Evolutionary conservation across 2,329 filamentous ascomycete species (phyloP).

Genomic region (Fusarium sarcochroum): DNA sequence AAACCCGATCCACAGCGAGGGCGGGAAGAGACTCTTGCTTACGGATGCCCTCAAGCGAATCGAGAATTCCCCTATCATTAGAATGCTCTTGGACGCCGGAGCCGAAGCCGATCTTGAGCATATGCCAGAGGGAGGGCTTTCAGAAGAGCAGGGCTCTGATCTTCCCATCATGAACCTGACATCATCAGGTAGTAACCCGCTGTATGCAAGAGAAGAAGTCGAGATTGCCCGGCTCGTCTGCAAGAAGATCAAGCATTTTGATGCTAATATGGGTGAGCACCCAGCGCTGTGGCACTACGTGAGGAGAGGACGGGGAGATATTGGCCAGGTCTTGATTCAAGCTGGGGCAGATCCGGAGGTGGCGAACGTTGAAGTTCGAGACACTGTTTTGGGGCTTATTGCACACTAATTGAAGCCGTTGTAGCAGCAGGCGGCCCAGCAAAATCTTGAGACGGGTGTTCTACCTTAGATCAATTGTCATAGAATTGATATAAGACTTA

Average conservation of each 20-base stretch:
- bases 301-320: slow-evolving; percentile 25
- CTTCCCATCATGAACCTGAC: slow-evolving; percentile 38
- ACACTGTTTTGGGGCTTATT: slow-evolving; percentile 15
- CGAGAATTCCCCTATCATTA: slow-evolving; percentile 16
- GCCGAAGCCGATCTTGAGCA: slow-evolving; percentile 34
- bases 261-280: slow-evolving; percentile 23
- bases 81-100: slow-evolving; percentile 23
- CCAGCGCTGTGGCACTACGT: slow-evolving; percentile 33
- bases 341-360: slow-evolving; percentile 28
- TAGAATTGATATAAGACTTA: too few relatives aligned
- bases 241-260: slow-evolving; percentile 20
- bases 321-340: slow-evolving; percentile 28
- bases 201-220: slow-evolving; percentile 21
- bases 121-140: slow-evolving; percentile 11
- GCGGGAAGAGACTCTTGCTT: slow-evolving; percentile 26
- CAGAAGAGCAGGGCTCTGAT: not conserved
- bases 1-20: slow-evolving; percentile 19
- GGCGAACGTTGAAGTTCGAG: slow-evolving; percentile 29
- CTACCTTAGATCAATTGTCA: too few relatives aligned
- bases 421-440: too few relatives aligned
- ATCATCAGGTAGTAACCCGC: slow-evolving; percentile 15
- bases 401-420: slow-evolving; percentile 1
- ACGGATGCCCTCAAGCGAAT: slow-evolving; percentile 17
- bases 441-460: too few relatives aligned
- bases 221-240: slow-evolving; percentile 28